phyloP scores from a whole-genome alignment of 2,329 filamentous ascomycete genomes.

The Colletotrichum horii region DNA sequence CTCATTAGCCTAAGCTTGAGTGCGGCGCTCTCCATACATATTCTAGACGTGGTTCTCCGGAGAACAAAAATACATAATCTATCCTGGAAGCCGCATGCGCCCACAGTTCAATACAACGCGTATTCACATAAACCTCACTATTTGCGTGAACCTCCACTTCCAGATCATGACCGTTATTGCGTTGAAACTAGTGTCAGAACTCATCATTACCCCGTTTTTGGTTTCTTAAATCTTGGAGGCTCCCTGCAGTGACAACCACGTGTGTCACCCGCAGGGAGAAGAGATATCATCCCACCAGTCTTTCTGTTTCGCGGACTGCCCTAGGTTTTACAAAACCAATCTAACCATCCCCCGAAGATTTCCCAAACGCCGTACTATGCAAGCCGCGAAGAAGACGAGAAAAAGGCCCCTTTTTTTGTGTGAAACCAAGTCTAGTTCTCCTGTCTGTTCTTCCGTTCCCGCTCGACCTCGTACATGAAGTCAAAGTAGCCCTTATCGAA shows the following conservation, averaged over 20 bases:
- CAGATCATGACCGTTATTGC: slow-evolving; percentile 7
- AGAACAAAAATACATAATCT: not conserved
- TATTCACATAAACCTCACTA: not conserved
- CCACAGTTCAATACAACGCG: not conserved
- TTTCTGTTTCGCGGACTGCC: slow-evolving; percentile 20
- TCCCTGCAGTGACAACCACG: not conserved
- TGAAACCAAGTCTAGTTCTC: slow-evolving; percentile 18
- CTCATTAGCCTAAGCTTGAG: not conserved
- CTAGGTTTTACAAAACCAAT: slow-evolving; percentile 24
- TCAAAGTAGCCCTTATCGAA: slow-evolving; percentile 99
- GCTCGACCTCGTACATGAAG: slow-evolving; percentile 98
- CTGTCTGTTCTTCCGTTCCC: slow-evolving; percentile 66
- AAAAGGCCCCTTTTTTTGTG: slow-evolving; percentile 8
- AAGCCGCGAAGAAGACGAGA: slow-evolving; percentile 37
- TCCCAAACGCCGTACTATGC: slow-evolving; percentile 48
- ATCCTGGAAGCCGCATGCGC: not conserved
- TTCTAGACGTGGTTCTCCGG: not conserved
- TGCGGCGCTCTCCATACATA: not conserved
- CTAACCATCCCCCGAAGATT: slow-evolving; percentile 23
- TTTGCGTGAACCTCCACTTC: not conserved
- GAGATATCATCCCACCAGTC: slow-evolving; percentile 15
- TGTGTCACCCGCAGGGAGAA: not conserved
- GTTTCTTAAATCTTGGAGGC: slow-evolving; percentile 11
- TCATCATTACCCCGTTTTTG: slow-evolving; percentile 18
- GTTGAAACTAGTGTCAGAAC: slow-evolving; percentile 12